Percentiles rank a stretch among this genome's conserved stretches.
phyloP scores from a whole-genome alignment of 2,329 filamentous ascomycete species.

The Fusarium staphyleae region DNA sequence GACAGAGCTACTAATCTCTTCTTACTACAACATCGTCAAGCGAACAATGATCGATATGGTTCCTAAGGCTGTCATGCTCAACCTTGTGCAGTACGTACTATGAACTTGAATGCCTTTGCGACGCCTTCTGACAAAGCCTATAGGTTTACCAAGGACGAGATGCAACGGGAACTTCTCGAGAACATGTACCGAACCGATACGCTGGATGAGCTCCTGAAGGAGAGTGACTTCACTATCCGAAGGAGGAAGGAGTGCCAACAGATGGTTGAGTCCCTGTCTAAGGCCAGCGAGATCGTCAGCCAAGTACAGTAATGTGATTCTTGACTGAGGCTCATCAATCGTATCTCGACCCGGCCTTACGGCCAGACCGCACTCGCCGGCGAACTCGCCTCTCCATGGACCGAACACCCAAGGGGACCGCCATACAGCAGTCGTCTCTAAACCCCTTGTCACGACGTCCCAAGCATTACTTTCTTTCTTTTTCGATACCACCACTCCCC shows the following conservation, averaged over 20 bases:
- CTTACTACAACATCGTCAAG: slow-evolving; percentile 98
- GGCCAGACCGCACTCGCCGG: slow-evolving; percentile 16
- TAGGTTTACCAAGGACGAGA: slow-evolving; percentile 95
- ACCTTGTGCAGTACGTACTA: slow-evolving; percentile 82
- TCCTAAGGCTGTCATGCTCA: slow-evolving; percentile 98
- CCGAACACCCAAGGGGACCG: slow-evolving; percentile 9
- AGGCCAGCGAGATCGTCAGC: slow-evolving; percentile 95
- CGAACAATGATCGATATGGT: slow-evolving; percentile 99
- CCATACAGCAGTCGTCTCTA: slow-evolving; percentile 18
- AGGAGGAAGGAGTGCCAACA: slow-evolving; percentile 98
- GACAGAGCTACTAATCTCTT: slow-evolving; percentile 89
- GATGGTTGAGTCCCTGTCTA: slow-evolving; percentile 93
- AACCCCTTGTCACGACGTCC: slow-evolving; percentile 20
- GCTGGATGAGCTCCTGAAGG: slow-evolving; percentile 93
- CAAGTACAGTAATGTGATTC: slow-evolving; percentile 64
- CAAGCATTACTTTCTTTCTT: slow-evolving; percentile 43
- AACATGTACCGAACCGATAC: slow-evolving; percentile 95
- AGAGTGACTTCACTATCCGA: slow-evolving; percentile 95
- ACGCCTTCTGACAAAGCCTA: slow-evolving; percentile 28
- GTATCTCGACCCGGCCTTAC: slow-evolving; percentile 22
- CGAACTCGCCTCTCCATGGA: slow-evolving; percentile 18
- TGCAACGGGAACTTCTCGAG: slow-evolving; percentile 95
- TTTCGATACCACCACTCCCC: slow-evolving; percentile 50
- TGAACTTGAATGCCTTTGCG: background rate
- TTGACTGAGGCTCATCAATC: slow-evolving; percentile 18